A percentile compares a stretch with the other conserved stretches of the same genome.
Conservation (phyloP, 352 stramenopile genomes). For the Phytophthora gonapodyides region DNA sequence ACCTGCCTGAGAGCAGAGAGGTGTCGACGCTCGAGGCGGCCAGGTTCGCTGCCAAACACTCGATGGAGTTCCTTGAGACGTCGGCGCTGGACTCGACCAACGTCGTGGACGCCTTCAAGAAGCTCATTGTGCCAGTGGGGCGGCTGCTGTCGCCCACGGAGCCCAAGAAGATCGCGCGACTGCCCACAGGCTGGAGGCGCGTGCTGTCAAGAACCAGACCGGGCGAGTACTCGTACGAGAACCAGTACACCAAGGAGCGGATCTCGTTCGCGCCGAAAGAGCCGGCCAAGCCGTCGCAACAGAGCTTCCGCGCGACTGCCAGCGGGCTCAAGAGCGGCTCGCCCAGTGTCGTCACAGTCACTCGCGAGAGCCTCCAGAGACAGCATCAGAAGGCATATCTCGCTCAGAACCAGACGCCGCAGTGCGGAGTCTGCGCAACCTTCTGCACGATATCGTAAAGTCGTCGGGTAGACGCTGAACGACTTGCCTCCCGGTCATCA, state of each 20-base stretch:
- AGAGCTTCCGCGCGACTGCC: constrained; percentile 65
- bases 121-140: constrained; percentile 85
- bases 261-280: constrained; percentile 88
- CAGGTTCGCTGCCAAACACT: constrained; percentile 77
- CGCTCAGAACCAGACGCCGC: constrained; percentile 67
- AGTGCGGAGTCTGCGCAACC: constrained; percentile 60
- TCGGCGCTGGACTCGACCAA: constrained; percentile 87
- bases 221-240: constrained; percentile 88
- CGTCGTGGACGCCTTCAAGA: constrained; percentile 88
- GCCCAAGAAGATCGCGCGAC: constrained; percentile 61
- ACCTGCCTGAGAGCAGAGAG: constrained; percentile 73
- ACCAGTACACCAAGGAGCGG: constrained; percentile 90
- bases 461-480: constrained; percentile 9
- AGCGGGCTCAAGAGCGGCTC: constrained; percentile 38
- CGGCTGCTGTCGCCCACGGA: constrained; percentile 71
- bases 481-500: constrained; percentile 32
- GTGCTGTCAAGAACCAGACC: constrained; percentile 85
- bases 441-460: constrained; percentile 67
- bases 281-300: constrained; percentile 83
- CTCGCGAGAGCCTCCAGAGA: constrained; percentile 78
- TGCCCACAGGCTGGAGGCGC: constrained; percentile 77
- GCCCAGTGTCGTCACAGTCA: constrained; percentile 63
- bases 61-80: constrained; percentile 89
- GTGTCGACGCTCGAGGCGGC: constrained; percentile 88
- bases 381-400: constrained; percentile 87